Evolutionary conservation across 768 basidiomycete species (phyloP), one percentile per base, ranked within the genome.

Genomic region (Trametes villosa): DNA sequence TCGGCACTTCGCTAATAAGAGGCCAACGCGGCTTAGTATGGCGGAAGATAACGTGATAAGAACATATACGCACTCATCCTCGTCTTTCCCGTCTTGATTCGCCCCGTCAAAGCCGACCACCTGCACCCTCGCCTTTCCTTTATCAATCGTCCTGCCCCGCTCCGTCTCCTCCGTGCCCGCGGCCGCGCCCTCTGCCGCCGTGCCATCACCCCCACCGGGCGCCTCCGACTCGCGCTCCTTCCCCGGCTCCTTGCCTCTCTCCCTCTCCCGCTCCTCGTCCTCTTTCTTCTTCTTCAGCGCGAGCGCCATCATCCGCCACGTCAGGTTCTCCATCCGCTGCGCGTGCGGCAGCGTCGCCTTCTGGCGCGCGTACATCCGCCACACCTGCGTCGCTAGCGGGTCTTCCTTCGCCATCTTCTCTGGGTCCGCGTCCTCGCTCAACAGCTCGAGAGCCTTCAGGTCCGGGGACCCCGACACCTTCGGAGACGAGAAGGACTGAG

Each of bases 251-350:
- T 51, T 68, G 67, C 55, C 67, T 54, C 67, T 70, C 27, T 62
- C 57, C 59, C 65, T 65, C 63, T 64, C 64, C 66, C 58, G 84
- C 79, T 58, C 70, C 56, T 89, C 87, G 22, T 89, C 87, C 44
- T 90, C 89, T 75, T 87, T 87, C 78, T 89, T 88, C 83, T 91
- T 96, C 80, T 90, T 89, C 57, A 99, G 77, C 13, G 92, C 93
- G 71, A 99, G 78, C 26, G 95, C 91, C 96, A 98, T 98, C 94
- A 98, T 92, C 60, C 97, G 79, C 96, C 96, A 98, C 0, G 96
- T 97, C 55, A 98, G 74, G 71, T 98, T 98, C 78, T 98, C 97
- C 93, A 99, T 95, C 70, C 96, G 79, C 75, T 95, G 92, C 0
- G 91, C 93, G 71, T 96, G 93, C 30, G 96, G 94, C 57, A 96